Evolutionary conservation across 768 basidiomycete species (phyloP), one percentile per base, ranked within the genome.

Genomic region (Coprinopsis marcescibilis): DNA sequence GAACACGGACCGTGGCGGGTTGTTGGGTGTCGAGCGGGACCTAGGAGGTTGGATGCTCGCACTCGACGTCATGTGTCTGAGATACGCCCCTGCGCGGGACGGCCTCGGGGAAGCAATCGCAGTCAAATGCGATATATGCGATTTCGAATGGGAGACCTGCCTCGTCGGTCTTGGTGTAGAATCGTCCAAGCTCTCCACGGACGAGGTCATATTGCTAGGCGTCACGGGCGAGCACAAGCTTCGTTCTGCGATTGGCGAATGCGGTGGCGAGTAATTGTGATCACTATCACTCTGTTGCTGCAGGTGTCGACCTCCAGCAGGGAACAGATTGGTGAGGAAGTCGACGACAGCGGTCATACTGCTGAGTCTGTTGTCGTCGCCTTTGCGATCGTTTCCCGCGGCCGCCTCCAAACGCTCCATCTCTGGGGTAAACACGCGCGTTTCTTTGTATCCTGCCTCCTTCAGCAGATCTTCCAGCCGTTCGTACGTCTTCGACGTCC

Each of bases 391-490:
- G 49, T 55, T 59, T 11, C 62, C 59, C 10, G 57, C 58, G 17
- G 57, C 56, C 20, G 60, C 60, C 14, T 65, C 67, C 14, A 59
- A 57, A 30, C 76, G 73, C 49, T 90, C 87, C 3, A 74, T 69
- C 63, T 92, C 89, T 6, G 92, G 91, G 0, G 92, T 93, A 56
- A 89, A 87, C 10, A 96, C 75, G 34, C 91, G 77, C 2, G 90
- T 93, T 59, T 95, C 92, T 62, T 90, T 91, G 71, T 93, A 94
- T 1, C 92, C 92, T 1, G 89, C 89, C 60, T 91, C 86, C 41
- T 79, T 72, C 21, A 96, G 72, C 14, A 96, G 71, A 65, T 93
- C 89, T 53, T 92, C 92, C 15, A 95, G 73, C 4, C 80, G 74
- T 54, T 93, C 90, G 53, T 90, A 92, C 3, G 80, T 87, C 52